Conservation (phyloP, 805 yeast species). For the Wickerhamomyces pijperi region DNA sequence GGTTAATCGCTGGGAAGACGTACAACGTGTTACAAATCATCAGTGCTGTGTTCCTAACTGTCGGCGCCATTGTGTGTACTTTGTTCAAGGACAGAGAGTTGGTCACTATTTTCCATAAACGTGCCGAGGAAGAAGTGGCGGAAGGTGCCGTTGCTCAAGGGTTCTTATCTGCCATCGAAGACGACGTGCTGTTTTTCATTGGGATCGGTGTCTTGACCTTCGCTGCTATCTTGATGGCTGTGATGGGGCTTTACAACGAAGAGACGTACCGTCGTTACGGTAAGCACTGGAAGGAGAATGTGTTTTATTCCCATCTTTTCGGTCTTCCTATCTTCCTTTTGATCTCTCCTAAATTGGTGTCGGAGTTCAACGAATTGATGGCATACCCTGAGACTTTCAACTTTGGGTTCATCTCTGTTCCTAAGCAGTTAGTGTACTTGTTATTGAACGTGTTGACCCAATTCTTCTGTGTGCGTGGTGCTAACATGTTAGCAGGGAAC, state of each 20-base stretch:
- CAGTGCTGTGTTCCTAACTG: slow-evolving; percentile 39
- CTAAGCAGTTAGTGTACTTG: slow-evolving; percentile 21
- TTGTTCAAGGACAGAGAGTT: slow-evolving; percentile 21
- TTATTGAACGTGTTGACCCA: slow-evolving; percentile 40
- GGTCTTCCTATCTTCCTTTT: slow-evolving; percentile 42
- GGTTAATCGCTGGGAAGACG: slow-evolving; percentile 29
- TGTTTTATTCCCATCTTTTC: slow-evolving; percentile 49
- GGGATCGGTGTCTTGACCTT: slow-evolving; percentile 28
- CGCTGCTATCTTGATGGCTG: slow-evolving; percentile 40
- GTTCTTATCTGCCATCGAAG: slow-evolving; percentile 3
- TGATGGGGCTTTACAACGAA: slow-evolving; percentile 52
- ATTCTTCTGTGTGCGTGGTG: slow-evolving; percentile 56
- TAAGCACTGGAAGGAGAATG: slow-evolving; percentile 50
- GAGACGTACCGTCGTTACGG: slow-evolving; percentile 37
- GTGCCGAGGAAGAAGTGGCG: slow-evolving; percentile 10
- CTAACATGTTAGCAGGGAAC: slow-evolving; percentile 45
- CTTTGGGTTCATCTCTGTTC: slow-evolving; percentile 12
- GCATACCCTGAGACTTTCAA: slow-evolving; percentile 11
- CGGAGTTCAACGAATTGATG: slow-evolving; percentile 21
- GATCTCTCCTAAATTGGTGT: slow-evolving; percentile 20
- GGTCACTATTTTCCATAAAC: slow-evolving; percentile 2
- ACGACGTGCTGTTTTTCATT: slow-evolving; percentile 13
- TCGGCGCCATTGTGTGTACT: slow-evolving; percentile 30
- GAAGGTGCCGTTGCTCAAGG: not conserved
- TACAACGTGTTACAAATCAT: slow-evolving; percentile 35